phyloP scores from a whole-genome alignment of 306 rosid genomes.

The Cucurbita ficifolia region DNA sequence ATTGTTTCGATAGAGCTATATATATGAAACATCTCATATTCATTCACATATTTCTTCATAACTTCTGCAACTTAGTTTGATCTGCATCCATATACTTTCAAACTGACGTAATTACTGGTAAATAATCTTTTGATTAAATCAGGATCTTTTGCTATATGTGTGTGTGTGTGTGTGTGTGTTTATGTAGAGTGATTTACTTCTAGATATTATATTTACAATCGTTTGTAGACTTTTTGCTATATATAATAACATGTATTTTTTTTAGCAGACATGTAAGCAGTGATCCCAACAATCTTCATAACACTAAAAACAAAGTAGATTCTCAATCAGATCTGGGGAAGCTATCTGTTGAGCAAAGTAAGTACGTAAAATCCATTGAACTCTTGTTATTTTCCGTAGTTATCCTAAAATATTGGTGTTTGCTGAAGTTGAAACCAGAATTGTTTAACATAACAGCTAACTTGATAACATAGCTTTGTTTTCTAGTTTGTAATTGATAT shows the following conservation, averaged over 20 bases:
- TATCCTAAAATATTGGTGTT: background rate
- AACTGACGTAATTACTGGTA: conserved; percentile 1
- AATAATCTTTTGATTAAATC: background rate
- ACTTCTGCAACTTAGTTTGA: conserved; percentile 2
- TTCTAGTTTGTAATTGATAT: background rate
- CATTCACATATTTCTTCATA: background rate
- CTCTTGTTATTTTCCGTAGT: background rate
- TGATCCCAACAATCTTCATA: conserved; percentile 16
- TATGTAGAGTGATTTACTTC: background rate
- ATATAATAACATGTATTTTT: background rate
- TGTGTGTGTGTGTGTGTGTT: too few relatives aligned
- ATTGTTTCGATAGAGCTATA: background rate
- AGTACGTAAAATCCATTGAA: conserved; percentile 23
- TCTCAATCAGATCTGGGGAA: conserved; percentile 20
- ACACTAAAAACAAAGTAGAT: conserved; percentile 14
- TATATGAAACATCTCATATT: conserved; percentile 7
- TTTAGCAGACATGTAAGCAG: conserved; percentile 25
- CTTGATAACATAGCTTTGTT: background rate
- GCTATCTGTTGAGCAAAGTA: conserved; percentile 36
- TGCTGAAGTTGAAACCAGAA: background rate
- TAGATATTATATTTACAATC: background rate
- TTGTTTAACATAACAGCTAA: background rate
- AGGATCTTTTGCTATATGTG: too few relatives aligned
- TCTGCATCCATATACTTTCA: background rate
- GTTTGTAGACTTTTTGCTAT: background rate